Base-by-base conservation (phyloP, 805 yeast species). In the Candida suzukii region DNA sequence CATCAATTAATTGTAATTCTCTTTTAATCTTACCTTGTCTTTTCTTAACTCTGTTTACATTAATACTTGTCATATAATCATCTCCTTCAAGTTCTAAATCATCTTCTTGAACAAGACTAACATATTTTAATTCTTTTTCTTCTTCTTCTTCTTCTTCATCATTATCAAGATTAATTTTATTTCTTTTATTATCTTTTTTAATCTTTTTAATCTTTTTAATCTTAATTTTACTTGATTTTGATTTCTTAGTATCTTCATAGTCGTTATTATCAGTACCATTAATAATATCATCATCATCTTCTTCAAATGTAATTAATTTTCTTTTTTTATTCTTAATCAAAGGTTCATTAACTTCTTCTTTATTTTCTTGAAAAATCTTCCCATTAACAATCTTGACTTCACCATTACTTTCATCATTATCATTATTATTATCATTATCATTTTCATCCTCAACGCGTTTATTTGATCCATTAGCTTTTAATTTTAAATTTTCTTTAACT, bases 381-480 rank as follows among this genome's bases (percentile, higher is more conserved):
- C 29, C 29, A 26, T 26, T 26, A n/a, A 26, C 10, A 29, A 24
- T 8, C 28, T 24, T 27, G 18, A n/a, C 16, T 21, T 12, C 18
- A n/a, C 19, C 33, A 7, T 37, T 20, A 5, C 18, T 19, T 5
- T 12, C 20, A 3, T 37, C 18, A 9, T 38, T 37, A 16, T 39
- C 29, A 17, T 38, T 45, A 34, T 35, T 40, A 30, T 28, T 37
- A 24, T 32, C 40, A 16, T 31, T 41, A 30, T 26, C 34, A 34
- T 28, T 37, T 14, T 27, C 40, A 16, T 37, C 39, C 51, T 17
- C 54, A 35, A 49, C 74, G 76, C 41, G 70, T 63, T 39, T 47
- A 18, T 40, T 44, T 13, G 18, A 25, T 3, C 8, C 20, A 13
- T 29, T 42, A n/a, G 31, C 13, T 35, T 35, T 42, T 11, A 35